Base-by-base conservation (phyloP, 139 green algal genomes). In the Protoeuglena noctilucae region DNA sequence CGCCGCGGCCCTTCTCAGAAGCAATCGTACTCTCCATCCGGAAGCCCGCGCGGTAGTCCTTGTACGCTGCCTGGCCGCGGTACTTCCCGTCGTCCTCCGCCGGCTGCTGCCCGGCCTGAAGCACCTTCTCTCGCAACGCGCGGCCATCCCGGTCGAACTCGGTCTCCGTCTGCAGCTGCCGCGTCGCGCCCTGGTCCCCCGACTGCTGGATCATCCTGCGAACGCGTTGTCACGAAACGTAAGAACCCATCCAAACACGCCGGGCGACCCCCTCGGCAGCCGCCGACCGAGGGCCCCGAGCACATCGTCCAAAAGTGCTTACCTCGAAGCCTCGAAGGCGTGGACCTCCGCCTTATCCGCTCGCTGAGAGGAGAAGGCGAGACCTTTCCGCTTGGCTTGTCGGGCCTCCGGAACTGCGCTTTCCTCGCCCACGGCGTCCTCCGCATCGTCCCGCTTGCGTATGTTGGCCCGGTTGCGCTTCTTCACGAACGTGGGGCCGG, bases 41-140 rank as follows among this genome's bases (percentile, higher is more conserved):
- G 22, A 66, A 50, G 19, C 51, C 60, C 40, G 51, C 26, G 46
- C 52, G 17, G 28, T 83, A 93, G 60, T 92, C 83, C 7, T 64
- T 76, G 66, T 93, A 94, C 21, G 51, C 57, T 50, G 76, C 83
- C 63, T 86, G 73, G 50, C 84, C 85, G 58, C 69, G 79, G 70
- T 94, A 94, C 16, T 41, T 56, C 18, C 67, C 64, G 46, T 79
- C 76, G 19, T 55, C 70, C 9, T 40, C 53, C 23, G 40, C 28
- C 12, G 51, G 68, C 51, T 72, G 62, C 29, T 48, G 56, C 39
- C 52, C 28, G 29, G 58, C 70, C 48, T 79, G 61, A 53, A 86
- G 53, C 46, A 83, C 68, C 49, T 66, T 43, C 61, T 84, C 78
- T 1, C 74, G 57, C 58, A 74, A 56, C 0, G 79, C 74, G 30